Evolutionary conservation across 805 yeast genomes (phyloP).

Genomic region (Suhomyces kilbournensis): DNA sequence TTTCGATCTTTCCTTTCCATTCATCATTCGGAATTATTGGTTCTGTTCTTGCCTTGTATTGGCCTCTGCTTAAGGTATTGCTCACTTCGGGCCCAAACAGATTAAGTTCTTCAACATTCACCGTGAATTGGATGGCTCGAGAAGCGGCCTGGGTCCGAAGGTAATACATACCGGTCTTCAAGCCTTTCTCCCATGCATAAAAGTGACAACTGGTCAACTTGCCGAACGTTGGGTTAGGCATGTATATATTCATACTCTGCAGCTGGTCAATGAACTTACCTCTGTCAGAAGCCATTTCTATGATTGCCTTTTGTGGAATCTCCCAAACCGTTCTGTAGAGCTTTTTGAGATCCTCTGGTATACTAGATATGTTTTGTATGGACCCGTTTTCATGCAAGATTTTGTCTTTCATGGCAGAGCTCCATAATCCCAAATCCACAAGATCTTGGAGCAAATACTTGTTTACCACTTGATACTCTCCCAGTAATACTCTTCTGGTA

Average conservation of each 20-base stretch:
- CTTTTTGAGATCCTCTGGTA: conserved; percentile 53
- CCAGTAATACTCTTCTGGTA: conserved; percentile 61
- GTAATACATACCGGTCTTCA: conserved; percentile 98
- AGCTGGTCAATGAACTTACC: conserved; percentile 87
- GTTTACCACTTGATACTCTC: conserved; percentile 63
- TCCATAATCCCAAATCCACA: conserved; percentile 58
- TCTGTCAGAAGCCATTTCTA: conserved; percentile 46
- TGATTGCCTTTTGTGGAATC: conserved; percentile 54
- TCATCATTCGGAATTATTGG: neutral
- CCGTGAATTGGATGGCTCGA: conserved; percentile 85
- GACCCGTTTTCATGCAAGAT: conserved; percentile 59
- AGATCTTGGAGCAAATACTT: conserved; percentile 57
- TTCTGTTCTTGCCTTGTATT: neutral
- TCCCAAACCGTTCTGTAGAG: conserved; percentile 64
- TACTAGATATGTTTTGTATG: conserved; percentile 50
- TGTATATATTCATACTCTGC: conserved; percentile 86
- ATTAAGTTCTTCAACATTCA: conserved; percentile 33
- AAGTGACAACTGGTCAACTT: conserved; percentile 97
- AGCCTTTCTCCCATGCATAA: conserved; percentile 97
- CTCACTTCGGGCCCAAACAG: neutral
- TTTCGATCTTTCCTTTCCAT: neutral
- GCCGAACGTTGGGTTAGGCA: conserved; percentile 91
- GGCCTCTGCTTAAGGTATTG: neutral
- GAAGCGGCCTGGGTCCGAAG: conserved; percentile 83
- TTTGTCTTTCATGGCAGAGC: conserved; percentile 53